phyloP scores from a whole-genome alignment of 2,329 filamentous ascomycete species.

The Pseudovirgaria hyperparasitica region DNA sequence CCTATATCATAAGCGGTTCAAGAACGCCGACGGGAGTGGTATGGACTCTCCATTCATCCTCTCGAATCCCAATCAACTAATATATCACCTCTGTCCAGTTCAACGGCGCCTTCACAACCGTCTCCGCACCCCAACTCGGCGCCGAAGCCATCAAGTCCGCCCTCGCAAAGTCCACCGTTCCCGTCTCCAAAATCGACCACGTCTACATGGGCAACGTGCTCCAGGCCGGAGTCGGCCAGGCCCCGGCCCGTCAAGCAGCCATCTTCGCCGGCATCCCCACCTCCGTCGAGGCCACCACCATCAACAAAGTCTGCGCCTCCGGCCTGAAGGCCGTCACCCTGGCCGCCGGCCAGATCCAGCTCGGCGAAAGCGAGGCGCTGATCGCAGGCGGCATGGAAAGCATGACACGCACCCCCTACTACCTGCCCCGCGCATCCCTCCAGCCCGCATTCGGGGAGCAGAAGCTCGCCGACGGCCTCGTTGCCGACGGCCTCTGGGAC shows the following conservation, averaged over 20 bases:
- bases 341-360: constrained; percentile 87
- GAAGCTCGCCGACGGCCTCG: constrained; percentile 78
- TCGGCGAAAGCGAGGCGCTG: constrained; percentile 78
- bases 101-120: constrained; percentile 77
- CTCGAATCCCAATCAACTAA: constrained; percentile 1
- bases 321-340: constrained; percentile 85
- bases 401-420: constrained; percentile 91
- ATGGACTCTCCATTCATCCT: constrained; percentile 8
- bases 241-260: constrained; percentile 79
- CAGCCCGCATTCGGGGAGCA: constrained; percentile 78
- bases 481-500: constrained; percentile 91
- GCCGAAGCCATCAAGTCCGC: constrained; percentile 87
- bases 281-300: constrained; percentile 75
- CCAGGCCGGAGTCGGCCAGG: constrained; percentile 70
- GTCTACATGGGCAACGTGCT: constrained; percentile 98
- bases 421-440: constrained; percentile 68
- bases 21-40: constrained; percentile 87
- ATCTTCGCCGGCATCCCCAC: constrained; percentile 77
- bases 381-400: constrained; percentile 96
- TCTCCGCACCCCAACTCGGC: constrained; percentile 78
- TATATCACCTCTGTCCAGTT: constrained; percentile 45
- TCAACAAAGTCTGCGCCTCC: constrained; percentile 97
- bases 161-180: constrained; percentile 72
- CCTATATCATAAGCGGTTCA: constrained; percentile 83
- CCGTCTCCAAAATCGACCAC: constrained; percentile 68